These are phyloP conservation scores for Barbarea vulgaris DNA, from an alignment of 345 rosid species.

Conservation along the genomic window DNA sequence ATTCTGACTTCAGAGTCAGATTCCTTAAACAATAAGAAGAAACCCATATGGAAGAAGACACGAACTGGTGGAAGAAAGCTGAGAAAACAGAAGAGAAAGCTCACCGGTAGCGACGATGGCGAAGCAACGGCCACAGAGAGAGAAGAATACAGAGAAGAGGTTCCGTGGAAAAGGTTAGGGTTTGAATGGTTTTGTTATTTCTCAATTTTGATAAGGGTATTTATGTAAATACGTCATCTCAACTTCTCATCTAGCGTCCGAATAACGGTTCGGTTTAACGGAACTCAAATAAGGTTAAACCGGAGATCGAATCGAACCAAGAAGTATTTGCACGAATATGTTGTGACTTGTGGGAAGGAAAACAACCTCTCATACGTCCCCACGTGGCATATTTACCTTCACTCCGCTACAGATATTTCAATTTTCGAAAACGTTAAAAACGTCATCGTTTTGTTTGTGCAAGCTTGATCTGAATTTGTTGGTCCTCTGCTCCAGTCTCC, in stretches of 20 bases:
- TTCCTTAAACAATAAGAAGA: background rate
- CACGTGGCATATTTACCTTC: conserved; percentile 56
- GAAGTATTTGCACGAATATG: conserved; percentile 8
- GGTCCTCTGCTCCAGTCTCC: conserved; percentile 20
- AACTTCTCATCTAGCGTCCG: background rate
- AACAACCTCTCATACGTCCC: conserved; percentile 23
- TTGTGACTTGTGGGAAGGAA: conserved; percentile 19
- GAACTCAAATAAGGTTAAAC: background rate
- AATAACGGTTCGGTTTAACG: conserved; percentile 10
- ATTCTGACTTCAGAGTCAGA: background rate
- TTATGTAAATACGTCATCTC: conserved; percentile 10
- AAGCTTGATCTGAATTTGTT: conserved; percentile 29
- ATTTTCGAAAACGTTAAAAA: background rate
- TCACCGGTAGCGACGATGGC: conserved; percentile 30
- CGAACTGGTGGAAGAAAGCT: background rate
- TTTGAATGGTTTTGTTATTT: conserved; percentile 29
- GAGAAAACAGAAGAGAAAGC: background rate
- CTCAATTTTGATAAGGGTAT: background rate
- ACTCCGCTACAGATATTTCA: conserved; percentile 18
- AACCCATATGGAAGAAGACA: background rate
- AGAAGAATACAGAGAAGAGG: conserved; percentile 4
- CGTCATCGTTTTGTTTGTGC: background rate
- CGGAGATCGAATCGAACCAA: conserved; percentile 18
- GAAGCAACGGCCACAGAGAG: conserved; percentile 27
- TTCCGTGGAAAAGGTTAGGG: conserved; percentile 26